Evolutionary conservation across 108 stramenopile genomes (phyloP).

Genomic region (Nannochloropsis salina): DNA sequence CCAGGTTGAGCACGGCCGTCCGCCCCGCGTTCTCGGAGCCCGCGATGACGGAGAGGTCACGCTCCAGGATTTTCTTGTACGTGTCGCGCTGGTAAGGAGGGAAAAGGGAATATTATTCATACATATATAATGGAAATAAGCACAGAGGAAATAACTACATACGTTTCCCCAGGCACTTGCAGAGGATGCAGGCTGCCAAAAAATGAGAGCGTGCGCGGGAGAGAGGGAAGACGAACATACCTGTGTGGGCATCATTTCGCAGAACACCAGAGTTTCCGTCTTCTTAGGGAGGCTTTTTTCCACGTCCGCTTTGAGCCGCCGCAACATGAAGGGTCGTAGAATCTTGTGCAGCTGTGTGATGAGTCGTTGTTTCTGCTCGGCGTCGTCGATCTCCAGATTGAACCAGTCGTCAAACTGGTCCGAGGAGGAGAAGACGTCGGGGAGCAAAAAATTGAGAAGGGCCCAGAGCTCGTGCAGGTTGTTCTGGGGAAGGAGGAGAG

Average conservation of each 20-base stretch:
- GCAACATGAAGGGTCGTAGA: constrained; percentile 94
- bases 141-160: no score
- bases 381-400: constrained; percentile 66
- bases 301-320: constrained; percentile 90
- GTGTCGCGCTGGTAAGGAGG: not conserved
- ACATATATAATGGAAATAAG: not conserved
- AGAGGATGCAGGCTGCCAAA: not conserved
- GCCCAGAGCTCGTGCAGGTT: constrained; percentile 94
- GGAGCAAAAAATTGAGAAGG: constrained; percentile 90
- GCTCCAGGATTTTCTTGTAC: constrained; percentile 70
- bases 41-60: constrained; percentile 62
- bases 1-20: constrained; percentile 72
- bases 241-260: not conserved
- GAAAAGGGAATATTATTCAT: not conserved
- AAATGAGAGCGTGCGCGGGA: not conserved
- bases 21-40: constrained; percentile 66
- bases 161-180: no score
- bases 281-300: constrained; percentile 91
- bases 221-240: not conserved
- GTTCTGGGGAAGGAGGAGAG: constrained; percentile 63
- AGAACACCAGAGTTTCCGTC: constrained; percentile 83
- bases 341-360: constrained; percentile 95
- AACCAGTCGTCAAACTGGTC: constrained; percentile 74
- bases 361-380: constrained; percentile 76
- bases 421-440: constrained; percentile 83